Conservation (phyloP, 2,329 filamentous ascomycete genomes). For the Dactylellina sp. region DNA sequence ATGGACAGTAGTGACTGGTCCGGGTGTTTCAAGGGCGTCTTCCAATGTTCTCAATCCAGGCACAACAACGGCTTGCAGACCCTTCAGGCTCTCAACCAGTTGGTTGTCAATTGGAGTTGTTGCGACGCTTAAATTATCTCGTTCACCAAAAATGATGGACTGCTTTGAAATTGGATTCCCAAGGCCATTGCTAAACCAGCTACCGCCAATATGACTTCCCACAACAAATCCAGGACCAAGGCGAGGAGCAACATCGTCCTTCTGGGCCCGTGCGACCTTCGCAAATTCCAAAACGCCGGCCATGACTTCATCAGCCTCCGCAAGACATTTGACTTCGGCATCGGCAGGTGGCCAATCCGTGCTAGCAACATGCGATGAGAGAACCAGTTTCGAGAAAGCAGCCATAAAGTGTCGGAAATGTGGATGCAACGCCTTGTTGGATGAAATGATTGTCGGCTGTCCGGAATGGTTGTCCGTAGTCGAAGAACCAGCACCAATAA, state of each 20-base stretch:
- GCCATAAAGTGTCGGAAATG: conserved; percentile 99
- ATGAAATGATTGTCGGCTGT: conserved; percentile 98
- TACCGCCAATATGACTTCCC: conserved; percentile 83
- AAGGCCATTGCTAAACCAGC: conserved; percentile 79
- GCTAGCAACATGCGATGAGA: conserved; percentile 96
- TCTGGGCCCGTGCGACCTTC: conserved; percentile 90
- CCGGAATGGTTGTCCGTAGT: conserved; percentile 99
- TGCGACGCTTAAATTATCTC: conserved; percentile 78
- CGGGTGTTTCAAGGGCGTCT: conserved; percentile 79
- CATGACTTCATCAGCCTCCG: conserved; percentile 96
- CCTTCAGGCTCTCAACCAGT: conserved; percentile 84
- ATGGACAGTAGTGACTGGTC: conserved; percentile 83
- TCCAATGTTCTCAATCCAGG: conserved; percentile 87
- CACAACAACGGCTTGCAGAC: conserved; percentile 85
- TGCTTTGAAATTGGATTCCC: conserved; percentile 77
- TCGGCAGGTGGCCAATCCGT: conserved; percentile 95
- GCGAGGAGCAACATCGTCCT: conserved; percentile 92
- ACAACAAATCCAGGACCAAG: conserved; percentile 92
- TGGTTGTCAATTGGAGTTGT: conserved; percentile 79
- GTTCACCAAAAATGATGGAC: conserved; percentile 87
- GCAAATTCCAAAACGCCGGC: conserved; percentile 96
- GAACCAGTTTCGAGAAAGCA: conserved; percentile 97
- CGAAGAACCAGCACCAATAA: conserved; percentile 94
- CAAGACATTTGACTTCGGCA: conserved; percentile 91
- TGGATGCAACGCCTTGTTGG: conserved; percentile 95